These are phyloP conservation scores for Trichothecium sympodiale DNA, from an alignment of 2,329 filamentous ascomycete species.

Conservation along the genomic window DNA sequence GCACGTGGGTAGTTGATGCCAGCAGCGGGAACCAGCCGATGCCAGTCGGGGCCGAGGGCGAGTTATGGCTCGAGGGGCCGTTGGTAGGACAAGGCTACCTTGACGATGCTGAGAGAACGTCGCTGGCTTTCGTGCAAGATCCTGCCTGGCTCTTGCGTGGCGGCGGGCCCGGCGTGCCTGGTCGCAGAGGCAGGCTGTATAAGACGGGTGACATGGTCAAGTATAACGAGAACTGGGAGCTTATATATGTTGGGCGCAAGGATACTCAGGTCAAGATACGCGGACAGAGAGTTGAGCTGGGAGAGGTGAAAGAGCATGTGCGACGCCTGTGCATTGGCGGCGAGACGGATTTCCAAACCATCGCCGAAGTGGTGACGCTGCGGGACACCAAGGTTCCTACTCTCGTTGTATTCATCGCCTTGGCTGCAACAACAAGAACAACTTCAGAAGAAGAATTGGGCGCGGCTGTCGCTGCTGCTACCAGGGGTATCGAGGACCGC, in stretches of 20 bases:
- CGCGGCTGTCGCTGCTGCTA: no score
- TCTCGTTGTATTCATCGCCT: no score
- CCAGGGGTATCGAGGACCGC: no score
- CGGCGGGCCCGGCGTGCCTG: no score
- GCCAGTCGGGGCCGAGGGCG: conserved; percentile 19
- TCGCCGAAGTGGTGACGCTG: conserved; percentile 31
- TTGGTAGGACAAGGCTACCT: conserved; percentile 33
- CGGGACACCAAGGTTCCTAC: not conserved
- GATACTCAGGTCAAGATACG: conserved; percentile 42
- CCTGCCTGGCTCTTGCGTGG: not conserved
- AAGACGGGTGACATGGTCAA: conserved; percentile 33
- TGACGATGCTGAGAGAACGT: conserved; percentile 2
- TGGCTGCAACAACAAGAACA: no score
- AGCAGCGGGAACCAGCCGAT: conserved; percentile 10
- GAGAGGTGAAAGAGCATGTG: not conserved
- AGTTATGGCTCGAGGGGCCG: conserved; percentile 36
- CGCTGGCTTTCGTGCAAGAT: not conserved
- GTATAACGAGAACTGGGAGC: conserved; percentile 22
- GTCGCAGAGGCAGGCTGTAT: conserved; percentile 18
- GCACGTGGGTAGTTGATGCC: conserved; percentile 27
- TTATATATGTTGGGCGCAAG: conserved; percentile 32
- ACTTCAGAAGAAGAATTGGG: no score
- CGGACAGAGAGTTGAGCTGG: conserved; percentile 37
- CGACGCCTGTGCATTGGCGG: not conserved
- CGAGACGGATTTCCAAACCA: conserved; percentile 25